Base-by-base conservation (phyloP, 2,329 filamentous ascomycete genomes). In the Colletotrichum lini region DNA sequence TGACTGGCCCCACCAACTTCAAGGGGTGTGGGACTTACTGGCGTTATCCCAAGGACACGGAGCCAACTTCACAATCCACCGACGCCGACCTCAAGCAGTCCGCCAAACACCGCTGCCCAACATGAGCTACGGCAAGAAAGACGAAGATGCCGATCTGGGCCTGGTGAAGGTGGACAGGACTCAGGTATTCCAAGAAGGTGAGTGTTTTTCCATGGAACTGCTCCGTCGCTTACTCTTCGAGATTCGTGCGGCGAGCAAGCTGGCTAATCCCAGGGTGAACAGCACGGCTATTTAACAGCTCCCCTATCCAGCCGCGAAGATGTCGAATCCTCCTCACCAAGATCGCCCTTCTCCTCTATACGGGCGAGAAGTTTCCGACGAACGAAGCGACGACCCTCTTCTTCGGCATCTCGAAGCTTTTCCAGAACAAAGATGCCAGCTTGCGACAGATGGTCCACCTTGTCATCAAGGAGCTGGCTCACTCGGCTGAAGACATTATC, bases 111-210 rank as follows among this genome's bases (percentile, higher is more conserved):
- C 77, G 77, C 78, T 79, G 84, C 85, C 84, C 86, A 91, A 77
- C 80, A 98, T 98, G 95, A 96, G 93, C 85, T 97, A 96, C 90
- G 92, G 96, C 88, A 99, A 99, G 88, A 98, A 98, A 89, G 96
- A 99, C 84, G 96, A 98, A 89, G 96, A 99, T 87, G 94, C 92
- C 81, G 96, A 98, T 82, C 90, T 92, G 82, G 92, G 93, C 81
- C 90, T 98, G 87, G 93, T 98, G 88, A 97, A 96, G 89, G 94
- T 98, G 79, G 96, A 99, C 86, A 93, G 97, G 80, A 98, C 96
- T 68, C 95, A 96, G 78, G 96, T 99, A 75, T 98, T 98, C 84
- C 96, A 98, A 87, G 96, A 99, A 92, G 96, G 96, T 98, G 84
- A 80, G 87, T 9, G 35, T 38, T 62, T 49, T 21, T 16, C 15